Conservation (phyloP, 2,329 filamentous ascomycete genomes). For the Hypoxylon sp. region DNA sequence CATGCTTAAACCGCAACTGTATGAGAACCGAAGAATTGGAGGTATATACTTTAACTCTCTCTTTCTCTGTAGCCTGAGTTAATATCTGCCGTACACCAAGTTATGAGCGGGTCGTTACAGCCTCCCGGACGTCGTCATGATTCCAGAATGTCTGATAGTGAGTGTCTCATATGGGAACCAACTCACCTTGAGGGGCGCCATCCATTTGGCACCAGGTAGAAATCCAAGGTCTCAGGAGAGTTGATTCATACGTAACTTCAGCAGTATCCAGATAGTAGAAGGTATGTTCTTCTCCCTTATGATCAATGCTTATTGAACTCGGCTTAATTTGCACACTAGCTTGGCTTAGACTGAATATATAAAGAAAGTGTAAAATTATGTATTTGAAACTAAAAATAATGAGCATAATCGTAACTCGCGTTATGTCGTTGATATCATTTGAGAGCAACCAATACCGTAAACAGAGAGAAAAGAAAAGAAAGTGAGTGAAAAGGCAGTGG, state of each 20-base stretch:
- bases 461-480: neutral
- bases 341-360: neutral
- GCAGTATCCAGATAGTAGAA: slow-evolving; percentile 2
- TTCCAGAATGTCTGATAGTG: neutral
- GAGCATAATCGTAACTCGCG: slow-evolving; percentile 1
- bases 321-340: neutral
- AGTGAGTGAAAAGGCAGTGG: neutral
- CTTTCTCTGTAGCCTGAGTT: neutral
- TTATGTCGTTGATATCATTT: neutral
- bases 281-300: neutral
- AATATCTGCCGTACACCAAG: neutral
- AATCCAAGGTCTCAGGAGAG: neutral
- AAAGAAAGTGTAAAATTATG: neutral
- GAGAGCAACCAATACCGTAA: neutral
- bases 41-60: neutral
- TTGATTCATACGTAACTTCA: neutral
- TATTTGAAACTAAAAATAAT: neutral
- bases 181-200: neutral
- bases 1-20: neutral
- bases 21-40: neutral
- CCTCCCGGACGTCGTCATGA: neutral
- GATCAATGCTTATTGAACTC: neutral
- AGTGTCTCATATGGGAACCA: neutral
- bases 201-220: neutral
- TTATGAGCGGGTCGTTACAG: neutral